Evolutionary conservation across 805 yeast species (phyloP), one percentile per base, ranked within the genome.

Genomic region (Kazachstania viticola): DNA sequence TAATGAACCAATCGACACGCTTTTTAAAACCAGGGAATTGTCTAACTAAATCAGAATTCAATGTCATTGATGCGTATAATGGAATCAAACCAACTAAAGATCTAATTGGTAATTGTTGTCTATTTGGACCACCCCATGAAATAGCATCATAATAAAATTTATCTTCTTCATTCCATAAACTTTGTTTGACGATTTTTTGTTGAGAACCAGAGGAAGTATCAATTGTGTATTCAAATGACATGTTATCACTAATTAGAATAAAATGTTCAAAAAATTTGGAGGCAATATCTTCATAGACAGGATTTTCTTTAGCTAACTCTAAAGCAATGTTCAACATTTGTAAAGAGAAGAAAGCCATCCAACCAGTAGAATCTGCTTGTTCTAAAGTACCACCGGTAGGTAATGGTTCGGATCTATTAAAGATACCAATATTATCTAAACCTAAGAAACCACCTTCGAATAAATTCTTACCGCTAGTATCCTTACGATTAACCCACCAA

Each of bases 401-500:
- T 46, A 82, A 64, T 1, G 93, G 91, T 61, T 85, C 96, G 5
- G 94, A 80, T 54, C 96, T 70, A 57, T 85, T 85, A 62, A 85
- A 85, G 39, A 85, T 68, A 43, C 95, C 95, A 58, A 85, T 85
- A 58, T 85, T 85, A 60, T 85, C 96, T 36, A 85, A 64, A 6
- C 96, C 96, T 37, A 85, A 65, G 57, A 85, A 85, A 0, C 96
- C 96, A 39, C 96, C 96, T 60, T 82, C 94, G 51, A 87, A 85
- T 17, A 87, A 79, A 45, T 85, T 85, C 48, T 79, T 79, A 40
- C 95, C 95, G 40, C 75, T 79, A 3, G 67, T 56, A 58, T 85
- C 95, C 52, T 85, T 85, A 48, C 94, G 67, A 58, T 87, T 85
- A 37, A 87, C 95, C 96, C 96, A 85, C 96, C 96, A 85, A 15